phyloP scores from a whole-genome alignment of 805 yeast genomes.

The Blastobotrys chiropterorum region DNA sequence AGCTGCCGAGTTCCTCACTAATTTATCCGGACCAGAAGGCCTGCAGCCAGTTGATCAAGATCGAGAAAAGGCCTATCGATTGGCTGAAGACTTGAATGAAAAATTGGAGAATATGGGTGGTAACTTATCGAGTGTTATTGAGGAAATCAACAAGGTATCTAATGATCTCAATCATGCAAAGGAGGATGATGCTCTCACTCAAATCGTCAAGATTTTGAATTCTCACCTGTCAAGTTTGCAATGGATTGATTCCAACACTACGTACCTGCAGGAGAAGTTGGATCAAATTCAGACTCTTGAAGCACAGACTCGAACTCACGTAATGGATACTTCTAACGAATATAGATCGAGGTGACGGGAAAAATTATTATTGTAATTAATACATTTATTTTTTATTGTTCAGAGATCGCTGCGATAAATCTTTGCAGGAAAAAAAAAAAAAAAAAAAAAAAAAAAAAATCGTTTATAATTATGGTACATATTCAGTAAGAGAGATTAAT shows the following conservation, averaged over 20 bases:
- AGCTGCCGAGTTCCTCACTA: conserved; percentile 22
- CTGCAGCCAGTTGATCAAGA: conserved; percentile 59
- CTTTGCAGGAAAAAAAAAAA: background rate
- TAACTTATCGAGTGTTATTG: conserved; percentile 67
- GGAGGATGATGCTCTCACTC: conserved; percentile 38
- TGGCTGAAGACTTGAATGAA: conserved; percentile 80
- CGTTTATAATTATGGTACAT: conserved; percentile 2
- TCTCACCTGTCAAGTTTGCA: conserved; percentile 85
- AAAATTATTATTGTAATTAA: background rate
- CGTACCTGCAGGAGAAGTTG: conserved; percentile 59
- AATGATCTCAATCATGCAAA: conserved; percentile 67
- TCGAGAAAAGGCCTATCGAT: conserved; percentile 80
- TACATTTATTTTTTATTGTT: background rate
- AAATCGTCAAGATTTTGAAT: conserved; percentile 71
- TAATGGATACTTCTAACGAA: background rate
- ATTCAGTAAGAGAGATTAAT: conserved; percentile 44
- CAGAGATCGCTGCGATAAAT: background rate
- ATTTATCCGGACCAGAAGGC: conserved; percentile 28
- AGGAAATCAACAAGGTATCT: conserved; percentile 74
- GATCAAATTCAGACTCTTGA: conserved; percentile 30
- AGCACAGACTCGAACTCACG: conserved; percentile 6
- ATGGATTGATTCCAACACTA: conserved; percentile 75
- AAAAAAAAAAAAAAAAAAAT: too few relatives aligned
- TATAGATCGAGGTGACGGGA: background rate
- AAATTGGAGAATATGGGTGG: conserved; percentile 71